phyloP scores from a whole-genome alignment of 805 yeast species.

The Vanderwaltozyma verrucispora region DNA sequence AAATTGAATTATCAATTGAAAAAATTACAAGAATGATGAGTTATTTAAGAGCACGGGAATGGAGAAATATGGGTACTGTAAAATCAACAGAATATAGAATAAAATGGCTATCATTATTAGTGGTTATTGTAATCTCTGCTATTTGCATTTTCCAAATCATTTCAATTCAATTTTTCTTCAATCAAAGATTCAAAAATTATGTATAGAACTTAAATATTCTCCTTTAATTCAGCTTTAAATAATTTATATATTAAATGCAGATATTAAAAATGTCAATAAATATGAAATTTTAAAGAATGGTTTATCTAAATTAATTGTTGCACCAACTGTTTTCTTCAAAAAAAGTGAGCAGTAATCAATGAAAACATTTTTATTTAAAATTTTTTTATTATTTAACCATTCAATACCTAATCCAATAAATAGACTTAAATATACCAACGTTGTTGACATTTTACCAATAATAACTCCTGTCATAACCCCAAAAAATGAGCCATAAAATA shows the following conservation, averaged over 20 bases:
- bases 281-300: conserved; percentile 10
- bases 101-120: conserved; percentile 63
- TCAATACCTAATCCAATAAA: conserved; percentile 5
- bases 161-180: conserved; percentile 72
- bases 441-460: conserved; percentile 8
- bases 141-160: conserved; percentile 68
- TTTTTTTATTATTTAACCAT: conserved; percentile 8
- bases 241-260: conserved; percentile 8
- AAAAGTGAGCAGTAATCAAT: conserved; percentile 2
- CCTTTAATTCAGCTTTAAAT: neutral
- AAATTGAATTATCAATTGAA: conserved; percentile 48
- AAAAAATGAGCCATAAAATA: conserved; percentile 9
- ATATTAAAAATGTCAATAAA: conserved; percentile 6
- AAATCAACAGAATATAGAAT: conserved; percentile 67
- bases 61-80: conserved; percentile 91
- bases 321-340: conserved; percentile 4
- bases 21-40: conserved; percentile 54
- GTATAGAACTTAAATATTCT: too few species aligned
- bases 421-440: conserved; percentile 6
- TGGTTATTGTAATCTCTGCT: conserved; percentile 61
- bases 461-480: conserved; percentile 8
- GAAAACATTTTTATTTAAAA: conserved; percentile 5
- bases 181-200: conserved; percentile 8
- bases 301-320: conserved; percentile 5
- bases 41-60: conserved; percentile 92